Percentiles rank a stretch among this genome's conserved stretches.
Evolutionary conservation across 148 eudicot genomes (phyloP).

Genomic region (Rhododendron kiyosumense): DNA sequence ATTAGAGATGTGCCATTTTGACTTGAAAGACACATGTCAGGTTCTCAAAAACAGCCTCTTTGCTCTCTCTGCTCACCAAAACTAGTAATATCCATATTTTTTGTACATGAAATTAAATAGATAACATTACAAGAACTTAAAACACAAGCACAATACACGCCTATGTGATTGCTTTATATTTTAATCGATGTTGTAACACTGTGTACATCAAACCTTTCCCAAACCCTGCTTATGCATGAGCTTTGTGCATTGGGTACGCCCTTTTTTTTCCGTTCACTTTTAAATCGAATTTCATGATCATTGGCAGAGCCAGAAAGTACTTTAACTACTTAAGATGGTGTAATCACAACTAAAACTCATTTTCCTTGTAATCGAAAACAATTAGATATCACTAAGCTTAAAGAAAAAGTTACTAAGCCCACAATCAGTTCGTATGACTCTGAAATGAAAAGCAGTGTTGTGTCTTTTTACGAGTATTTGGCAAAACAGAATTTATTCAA

Average conservation of each 20-base stretch:
- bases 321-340: not conserved
- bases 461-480: not conserved
- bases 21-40: not conserved
- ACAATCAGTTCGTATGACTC: not conserved
- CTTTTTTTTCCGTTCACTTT: not conserved
- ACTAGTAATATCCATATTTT: too few species aligned
- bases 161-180: not conserved
- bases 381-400: not conserved
- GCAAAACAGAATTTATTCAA: not conserved
- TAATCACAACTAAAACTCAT: not conserved
- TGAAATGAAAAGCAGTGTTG: not conserved
- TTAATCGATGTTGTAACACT: too few species aligned
- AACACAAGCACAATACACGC: too few species aligned
- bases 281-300: not conserved
- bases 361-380: not conserved
- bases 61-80: not conserved
- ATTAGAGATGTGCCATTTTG: not conserved
- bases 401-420: not conserved
- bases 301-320: not conserved
- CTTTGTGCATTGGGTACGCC: not conserved
- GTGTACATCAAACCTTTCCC: not conserved
- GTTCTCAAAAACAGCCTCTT: not conserved
- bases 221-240: not conserved
- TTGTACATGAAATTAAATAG: not conserved
- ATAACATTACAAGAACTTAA: too few species aligned